A percentile compares a stretch with the other conserved stretches of the same genome.
phyloP scores from a whole-genome alignment of 2,329 filamentous ascomycete species.

The Ceratocystis variospora region DNA sequence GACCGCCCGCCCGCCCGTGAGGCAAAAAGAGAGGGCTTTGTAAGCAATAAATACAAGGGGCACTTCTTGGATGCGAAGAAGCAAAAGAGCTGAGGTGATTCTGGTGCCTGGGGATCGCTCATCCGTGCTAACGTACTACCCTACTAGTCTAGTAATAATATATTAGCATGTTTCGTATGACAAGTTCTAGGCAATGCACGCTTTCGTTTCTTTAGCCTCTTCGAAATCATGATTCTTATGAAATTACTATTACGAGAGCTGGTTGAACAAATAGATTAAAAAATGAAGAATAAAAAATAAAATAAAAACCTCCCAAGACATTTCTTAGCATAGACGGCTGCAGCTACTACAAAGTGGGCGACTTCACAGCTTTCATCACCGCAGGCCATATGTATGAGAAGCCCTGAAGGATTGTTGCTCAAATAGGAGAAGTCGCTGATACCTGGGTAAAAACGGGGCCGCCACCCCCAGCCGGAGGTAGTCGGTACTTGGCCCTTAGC shows the following conservation, averaged over 20 bases:
- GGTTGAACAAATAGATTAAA: background rate
- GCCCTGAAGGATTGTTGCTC: background rate
- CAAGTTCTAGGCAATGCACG: background rate
- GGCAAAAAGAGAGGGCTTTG: background rate
- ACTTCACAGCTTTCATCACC: background rate
- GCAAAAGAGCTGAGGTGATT: background rate
- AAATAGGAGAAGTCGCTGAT: background rate
- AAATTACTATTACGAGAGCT: background rate
- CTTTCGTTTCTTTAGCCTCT: background rate
- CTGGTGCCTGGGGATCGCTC: background rate
- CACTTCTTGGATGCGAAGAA: background rate
- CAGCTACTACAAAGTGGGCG: background rate
- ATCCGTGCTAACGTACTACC: background rate
- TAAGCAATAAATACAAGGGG: too few species aligned
- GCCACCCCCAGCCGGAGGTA: background rate
- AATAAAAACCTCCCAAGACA: too few species aligned
- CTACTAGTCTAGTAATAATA: background rate
- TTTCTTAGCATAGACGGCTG: background rate
- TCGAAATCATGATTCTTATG: too few species aligned
- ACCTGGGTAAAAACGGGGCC: background rate
- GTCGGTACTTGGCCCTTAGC: background rate
- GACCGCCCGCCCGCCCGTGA: background rate
- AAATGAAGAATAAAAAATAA: too few species aligned
- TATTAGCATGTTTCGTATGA: too few species aligned
- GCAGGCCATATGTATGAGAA: background rate